Base-by-base conservation (phyloP, 768 basidiomycete genomes). In the Hygrophoropsis aurantiaca region DNA sequence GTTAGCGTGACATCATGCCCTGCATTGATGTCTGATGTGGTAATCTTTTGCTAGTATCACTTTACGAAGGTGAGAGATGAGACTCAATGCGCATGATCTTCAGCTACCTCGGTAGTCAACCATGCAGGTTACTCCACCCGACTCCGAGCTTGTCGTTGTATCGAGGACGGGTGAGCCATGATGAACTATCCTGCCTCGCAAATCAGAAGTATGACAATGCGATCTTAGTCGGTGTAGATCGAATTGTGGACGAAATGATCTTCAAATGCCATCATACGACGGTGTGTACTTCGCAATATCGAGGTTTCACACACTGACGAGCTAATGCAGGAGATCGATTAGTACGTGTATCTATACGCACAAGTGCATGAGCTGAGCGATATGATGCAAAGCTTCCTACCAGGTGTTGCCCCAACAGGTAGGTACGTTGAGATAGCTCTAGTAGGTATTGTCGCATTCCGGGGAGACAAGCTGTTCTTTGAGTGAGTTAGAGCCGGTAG, bases 381-480 rank as follows among this genome's bases (percentile, higher is more conserved):
- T 43, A 33, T 35, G 5, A 11, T 15, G 7, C 34, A 4, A 26
- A 59, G 60, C 36, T 44, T 67, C 40, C 53, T 72, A 21, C 70
- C 67, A 1, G 70, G 69, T 16, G 46, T 71, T 23, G 60, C 61
- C 2, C 67, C 71, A 5, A 68, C 68, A 5, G 70, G 69, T 20
- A 75, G 68, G 44, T 59, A 58, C 1, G 50, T 78, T 11, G 61
- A 70, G 26, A 62, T 77, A 4, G 71, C 75, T 0, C 55, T 77
- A 41, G 73, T 75, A 11, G 73, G 72, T 16, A 59, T 78, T 16
- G 64, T 76, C 20, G 73, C 72, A 10, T 71, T 78, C 39, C 62
- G 74, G 38, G 75, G 77, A n/a, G 74, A 78, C 52, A 75, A 74
- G 44, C 54, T 78, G 26, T 72, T 70, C 34, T 74, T 76, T 53